Percentiles rank a stretch among this genome's conserved stretches.
phyloP scores from a whole-genome alignment of 2,329 filamentous ascomycete genomes.

The Colletotrichum destructivum region DNA sequence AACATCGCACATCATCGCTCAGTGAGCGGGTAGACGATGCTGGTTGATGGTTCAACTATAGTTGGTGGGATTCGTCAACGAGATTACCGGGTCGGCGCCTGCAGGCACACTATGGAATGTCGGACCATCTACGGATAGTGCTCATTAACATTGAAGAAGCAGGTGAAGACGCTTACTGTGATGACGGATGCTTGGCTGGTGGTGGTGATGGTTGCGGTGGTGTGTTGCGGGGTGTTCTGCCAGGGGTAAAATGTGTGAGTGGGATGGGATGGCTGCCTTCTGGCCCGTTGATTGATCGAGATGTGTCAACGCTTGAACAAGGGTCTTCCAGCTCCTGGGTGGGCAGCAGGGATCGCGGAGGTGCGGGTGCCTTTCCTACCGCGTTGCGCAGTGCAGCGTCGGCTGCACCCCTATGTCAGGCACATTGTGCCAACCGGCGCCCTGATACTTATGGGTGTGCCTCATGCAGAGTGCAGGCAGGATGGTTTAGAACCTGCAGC shows the following conservation, averaged over 20 bases:
- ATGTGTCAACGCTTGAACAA: slow-evolving; percentile 22
- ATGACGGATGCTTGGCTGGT: neutral
- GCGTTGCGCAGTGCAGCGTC: slow-evolving; percentile 23
- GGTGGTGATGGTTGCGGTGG: slow-evolving; percentile 5
- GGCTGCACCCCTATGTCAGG: slow-evolving; percentile 34
- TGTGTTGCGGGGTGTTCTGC: slow-evolving; percentile 31
- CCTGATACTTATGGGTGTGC: slow-evolving; percentile 9
- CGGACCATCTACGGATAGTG: neutral
- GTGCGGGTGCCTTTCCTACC: slow-evolving; percentile 36
- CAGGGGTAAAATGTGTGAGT: slow-evolving; percentile 23
- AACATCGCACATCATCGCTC: neutral
- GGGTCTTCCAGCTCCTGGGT: slow-evolving; percentile 13
- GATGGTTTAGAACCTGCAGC: slow-evolving; percentile 31
- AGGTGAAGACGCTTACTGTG: neutral
- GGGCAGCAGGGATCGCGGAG: slow-evolving; percentile 35
- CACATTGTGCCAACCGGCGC: slow-evolving; percentile 16
- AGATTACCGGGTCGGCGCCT: neutral
- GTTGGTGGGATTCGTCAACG: neutral
- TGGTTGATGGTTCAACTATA: neutral
- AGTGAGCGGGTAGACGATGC: neutral
- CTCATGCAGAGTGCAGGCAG: slow-evolving; percentile 12
- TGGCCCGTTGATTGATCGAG: slow-evolving; percentile 16
- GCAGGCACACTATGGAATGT: neutral
- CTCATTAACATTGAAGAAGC: neutral
- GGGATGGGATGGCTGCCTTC: slow-evolving; percentile 1